phyloP scores from a whole-genome alignment of 2,329 filamentous ascomycete genomes.

The Samsoniella hepiali region DNA sequence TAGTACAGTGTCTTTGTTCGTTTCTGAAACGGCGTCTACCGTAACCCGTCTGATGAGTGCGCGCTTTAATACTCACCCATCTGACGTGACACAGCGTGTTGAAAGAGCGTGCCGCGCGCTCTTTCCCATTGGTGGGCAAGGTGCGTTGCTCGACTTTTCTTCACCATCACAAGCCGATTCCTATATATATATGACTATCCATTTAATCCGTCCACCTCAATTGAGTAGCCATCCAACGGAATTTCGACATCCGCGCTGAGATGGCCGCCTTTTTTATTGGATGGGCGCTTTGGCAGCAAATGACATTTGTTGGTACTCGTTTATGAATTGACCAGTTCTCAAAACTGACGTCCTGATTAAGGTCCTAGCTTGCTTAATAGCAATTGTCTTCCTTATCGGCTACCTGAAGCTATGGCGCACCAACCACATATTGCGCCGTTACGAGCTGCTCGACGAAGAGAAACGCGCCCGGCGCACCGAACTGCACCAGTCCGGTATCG shows the following conservation, averaged over 20 bases:
- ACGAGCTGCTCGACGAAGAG: slow-evolving; percentile 64
- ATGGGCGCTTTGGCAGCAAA: slow-evolving; percentile 84
- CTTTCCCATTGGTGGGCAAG: background rate
- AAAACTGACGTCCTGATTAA: slow-evolving; percentile 33
- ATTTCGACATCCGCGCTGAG: slow-evolving; percentile 32
- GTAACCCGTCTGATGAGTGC: background rate
- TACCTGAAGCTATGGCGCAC: slow-evolving; percentile 64
- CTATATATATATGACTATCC: background rate
- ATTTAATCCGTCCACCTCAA: background rate
- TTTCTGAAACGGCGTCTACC: background rate
- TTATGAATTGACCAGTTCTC: background rate
- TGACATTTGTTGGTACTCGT: slow-evolving; percentile 71
- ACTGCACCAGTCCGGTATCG: slow-evolving; percentile 54
- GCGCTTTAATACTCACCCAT: background rate
- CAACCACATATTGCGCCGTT: slow-evolving; percentile 52
- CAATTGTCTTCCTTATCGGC: slow-evolving; percentile 65
- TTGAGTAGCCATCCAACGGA: slow-evolving; percentile 8
- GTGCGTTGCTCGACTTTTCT: background rate
- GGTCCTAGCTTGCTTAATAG: slow-evolving; percentile 71
- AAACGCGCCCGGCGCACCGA: slow-evolving; percentile 53
- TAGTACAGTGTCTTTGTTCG: background rate
- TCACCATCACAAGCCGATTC: background rate
- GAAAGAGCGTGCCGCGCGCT: slow-evolving; percentile 4
- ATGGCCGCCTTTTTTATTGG: slow-evolving; percentile 56
- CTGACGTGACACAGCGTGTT: background rate